phyloP scores from a whole-genome alignment of 2,329 filamentous ascomycete genomes.

The Tolypocladium sp. region DNA sequence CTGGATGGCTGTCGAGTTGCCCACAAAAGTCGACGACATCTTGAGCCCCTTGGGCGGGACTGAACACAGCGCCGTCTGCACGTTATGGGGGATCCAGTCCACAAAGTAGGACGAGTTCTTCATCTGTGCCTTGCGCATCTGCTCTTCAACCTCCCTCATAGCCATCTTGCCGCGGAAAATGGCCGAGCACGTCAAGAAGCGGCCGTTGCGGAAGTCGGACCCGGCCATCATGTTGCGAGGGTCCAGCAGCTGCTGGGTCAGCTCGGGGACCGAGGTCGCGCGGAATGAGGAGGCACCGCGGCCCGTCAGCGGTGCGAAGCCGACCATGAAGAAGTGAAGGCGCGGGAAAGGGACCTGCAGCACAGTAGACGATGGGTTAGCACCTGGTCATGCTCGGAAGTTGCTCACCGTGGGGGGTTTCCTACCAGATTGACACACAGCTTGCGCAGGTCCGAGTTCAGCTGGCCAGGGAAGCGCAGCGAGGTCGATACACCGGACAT shows the following conservation, averaged over 20 bases:
- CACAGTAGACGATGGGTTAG: not conserved
- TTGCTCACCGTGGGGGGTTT: too few species aligned
- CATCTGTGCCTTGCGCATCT: conserved; percentile 99
- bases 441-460: conserved; percentile 99
- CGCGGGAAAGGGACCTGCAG: conserved; percentile 78
- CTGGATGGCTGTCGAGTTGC: conserved; percentile 99
- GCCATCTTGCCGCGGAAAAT: conserved; percentile 99
- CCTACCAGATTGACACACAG: conserved; percentile 92
- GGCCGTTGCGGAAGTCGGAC: conserved; percentile 98
- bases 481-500: conserved; percentile 99
- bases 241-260: conserved; percentile 99
- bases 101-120: conserved; percentile 99
- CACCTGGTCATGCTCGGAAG: not conserved
- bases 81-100: conserved; percentile 99
- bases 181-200: conserved; percentile 98
- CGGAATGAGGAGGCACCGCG: conserved; percentile 83
- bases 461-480: conserved; percentile 97
- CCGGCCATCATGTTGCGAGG: conserved; percentile 99
- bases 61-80: conserved; percentile 98
- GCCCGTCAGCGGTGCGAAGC: conserved; percentile 96
- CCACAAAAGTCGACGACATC: conserved; percentile 99
- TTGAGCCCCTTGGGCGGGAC: conserved; percentile 95
- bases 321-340: conserved; percentile 99
- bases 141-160: conserved; percentile 99
- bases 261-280: conserved; percentile 91